These are phyloP conservation scores for Epichloe typhina DNA, from an alignment of 2,329 filamentous ascomycete genomes.

Conservation along the genomic window DNA sequence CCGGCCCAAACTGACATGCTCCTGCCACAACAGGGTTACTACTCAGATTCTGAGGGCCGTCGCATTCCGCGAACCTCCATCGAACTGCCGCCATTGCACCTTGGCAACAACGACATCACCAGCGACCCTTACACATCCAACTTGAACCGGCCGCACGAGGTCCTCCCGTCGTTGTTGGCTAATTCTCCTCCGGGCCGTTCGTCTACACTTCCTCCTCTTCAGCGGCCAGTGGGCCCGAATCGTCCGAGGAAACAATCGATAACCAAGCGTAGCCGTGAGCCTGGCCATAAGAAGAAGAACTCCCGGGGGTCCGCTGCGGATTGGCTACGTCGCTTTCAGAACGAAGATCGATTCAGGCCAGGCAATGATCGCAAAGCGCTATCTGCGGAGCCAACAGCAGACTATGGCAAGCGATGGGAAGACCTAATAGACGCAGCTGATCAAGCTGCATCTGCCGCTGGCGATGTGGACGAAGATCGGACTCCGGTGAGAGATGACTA, in stretches of 20 bases:
- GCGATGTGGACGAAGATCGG: conserved; percentile 81
- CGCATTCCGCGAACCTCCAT: conserved; percentile 53
- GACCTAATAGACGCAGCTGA: conserved; percentile 83
- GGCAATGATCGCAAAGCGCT: conserved; percentile 67
- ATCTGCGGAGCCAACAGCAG: conserved; percentile 70
- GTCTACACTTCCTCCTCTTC: conserved; percentile 74
- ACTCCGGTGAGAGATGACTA: conserved; percentile 56
- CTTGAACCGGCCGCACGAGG: conserved; percentile 46
- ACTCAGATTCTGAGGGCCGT: conserved; percentile 56
- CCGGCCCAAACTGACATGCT: conserved; percentile 1
- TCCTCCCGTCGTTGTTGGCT: conserved; percentile 70
- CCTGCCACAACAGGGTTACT: conserved; percentile 40
- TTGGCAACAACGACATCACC: conserved; percentile 45
- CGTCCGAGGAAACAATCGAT: conserved; percentile 78
- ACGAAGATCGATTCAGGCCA: conserved; percentile 50
- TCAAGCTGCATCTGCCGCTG: conserved; percentile 66
- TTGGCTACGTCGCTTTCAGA: conserved; percentile 46
- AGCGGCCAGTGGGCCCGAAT: conserved; percentile 56
- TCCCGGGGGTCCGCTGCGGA: conserved; percentile 56
- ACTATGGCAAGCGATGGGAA: conserved; percentile 86
- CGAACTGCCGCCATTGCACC: conserved; percentile 58
- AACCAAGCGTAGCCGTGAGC: conserved; percentile 61
- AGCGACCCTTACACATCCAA: conserved; percentile 57
- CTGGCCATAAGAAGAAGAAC: conserved; percentile 68
- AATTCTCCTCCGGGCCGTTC: conserved; percentile 78